phyloP scores from a whole-genome alignment of 129 eudicot species.

The Centella asiatica region DNA sequence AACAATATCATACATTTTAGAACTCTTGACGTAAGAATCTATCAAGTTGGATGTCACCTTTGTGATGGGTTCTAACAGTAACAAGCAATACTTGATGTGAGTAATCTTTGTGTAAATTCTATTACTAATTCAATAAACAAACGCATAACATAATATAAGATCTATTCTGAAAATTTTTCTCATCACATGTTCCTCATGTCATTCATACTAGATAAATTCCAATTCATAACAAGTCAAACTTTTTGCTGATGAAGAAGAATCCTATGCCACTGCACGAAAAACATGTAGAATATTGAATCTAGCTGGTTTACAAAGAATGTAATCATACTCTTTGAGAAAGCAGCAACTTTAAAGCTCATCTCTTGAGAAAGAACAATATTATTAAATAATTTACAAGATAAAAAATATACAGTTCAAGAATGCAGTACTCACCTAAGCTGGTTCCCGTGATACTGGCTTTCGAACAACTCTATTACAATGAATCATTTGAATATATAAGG shows the following conservation, averaged over 20 bases:
- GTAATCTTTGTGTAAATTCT: background rate
- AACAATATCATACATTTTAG: background rate
- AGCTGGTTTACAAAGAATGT: background rate
- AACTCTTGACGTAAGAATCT: background rate
- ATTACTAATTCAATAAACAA: background rate
- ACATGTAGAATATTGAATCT: background rate
- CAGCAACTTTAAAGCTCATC: background rate
- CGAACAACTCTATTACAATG: background rate
- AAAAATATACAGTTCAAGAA: constrained; percentile 37
- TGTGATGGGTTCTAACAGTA: background rate
- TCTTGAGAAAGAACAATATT: background rate
- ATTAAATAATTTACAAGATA: constrained; percentile 27
- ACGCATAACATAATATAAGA: background rate
- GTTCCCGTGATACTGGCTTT: background rate
- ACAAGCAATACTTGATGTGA: background rate
- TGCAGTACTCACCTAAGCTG: constrained; percentile 19
- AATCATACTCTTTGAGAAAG: background rate
- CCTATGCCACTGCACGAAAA: background rate
- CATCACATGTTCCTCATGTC: background rate
- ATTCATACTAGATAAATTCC: background rate
- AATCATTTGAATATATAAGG: background rate
- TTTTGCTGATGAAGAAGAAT: background rate
- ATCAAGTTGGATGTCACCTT: background rate
- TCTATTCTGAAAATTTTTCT: background rate
- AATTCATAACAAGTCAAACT: background rate